Percentiles rank a stretch among this genome's conserved stretches.
phyloP scores from a whole-genome alignment of 192 early-diverging fungal genomes.

The Coemansia sp. region DNA sequence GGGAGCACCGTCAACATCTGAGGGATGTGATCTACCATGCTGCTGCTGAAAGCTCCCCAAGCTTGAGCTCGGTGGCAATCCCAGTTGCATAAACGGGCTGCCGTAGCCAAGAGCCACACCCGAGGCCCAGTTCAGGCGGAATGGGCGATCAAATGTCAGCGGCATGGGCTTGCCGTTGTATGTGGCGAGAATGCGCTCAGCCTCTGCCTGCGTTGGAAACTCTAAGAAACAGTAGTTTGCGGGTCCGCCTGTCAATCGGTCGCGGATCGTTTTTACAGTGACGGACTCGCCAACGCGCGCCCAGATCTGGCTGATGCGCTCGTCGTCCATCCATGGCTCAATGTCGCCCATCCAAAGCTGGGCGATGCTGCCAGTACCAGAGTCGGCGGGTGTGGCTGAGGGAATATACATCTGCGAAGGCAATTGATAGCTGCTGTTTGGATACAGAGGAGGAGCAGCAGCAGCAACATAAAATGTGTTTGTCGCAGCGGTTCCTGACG shows the following conservation, averaged over 20 bases:
- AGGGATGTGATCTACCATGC: neutral
- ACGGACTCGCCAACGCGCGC: constrained; percentile 81
- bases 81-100: neutral
- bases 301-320: constrained; percentile 85
- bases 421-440: constrained; percentile 16
- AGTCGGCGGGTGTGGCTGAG: neutral
- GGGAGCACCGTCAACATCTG: neutral
- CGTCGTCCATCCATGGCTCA: constrained; percentile 98
- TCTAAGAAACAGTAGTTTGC: constrained; percentile 96
- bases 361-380: constrained; percentile 12
- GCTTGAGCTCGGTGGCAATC: neutral
- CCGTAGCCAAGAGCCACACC: constrained; percentile 63
- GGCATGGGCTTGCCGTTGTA: constrained; percentile 85
- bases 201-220: constrained; percentile 65
- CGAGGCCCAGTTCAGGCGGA: constrained; percentile 97
- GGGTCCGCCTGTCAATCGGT: constrained; percentile 74
- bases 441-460: no score
- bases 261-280: constrained; percentile 91
- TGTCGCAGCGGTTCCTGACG: neutral
- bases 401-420: constrained; percentile 4
- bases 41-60: neutral
- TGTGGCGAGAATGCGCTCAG: constrained; percentile 67
- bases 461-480: neutral
- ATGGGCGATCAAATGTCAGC: constrained; percentile 67
- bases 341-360: constrained; percentile 90